These are phyloP conservation scores for Fonsecaea erecta DNA, from an alignment of 2,329 filamentous ascomycete species.

Conservation along the genomic window DNA sequence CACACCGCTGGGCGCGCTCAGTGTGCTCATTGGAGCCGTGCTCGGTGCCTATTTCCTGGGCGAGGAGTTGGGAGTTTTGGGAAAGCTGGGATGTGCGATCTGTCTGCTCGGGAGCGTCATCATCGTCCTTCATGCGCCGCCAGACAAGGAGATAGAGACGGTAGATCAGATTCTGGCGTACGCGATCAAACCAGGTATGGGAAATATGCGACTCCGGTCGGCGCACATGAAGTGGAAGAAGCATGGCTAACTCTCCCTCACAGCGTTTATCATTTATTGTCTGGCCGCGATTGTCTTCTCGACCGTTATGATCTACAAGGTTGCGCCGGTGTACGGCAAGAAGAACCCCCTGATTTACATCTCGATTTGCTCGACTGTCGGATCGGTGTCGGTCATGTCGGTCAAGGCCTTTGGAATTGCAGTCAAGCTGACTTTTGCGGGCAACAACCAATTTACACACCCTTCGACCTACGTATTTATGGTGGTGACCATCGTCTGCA, in stretches of 20 bases:
- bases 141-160: slow-evolving; percentile 86
- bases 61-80: slow-evolving; percentile 86
- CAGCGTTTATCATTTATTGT: slow-evolving; percentile 90
- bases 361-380: slow-evolving; percentile 96
- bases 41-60: slow-evolving; percentile 92
- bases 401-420: slow-evolving; percentile 99
- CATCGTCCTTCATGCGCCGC: slow-evolving; percentile 94
- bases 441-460: slow-evolving; percentile 93
- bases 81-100: slow-evolving; percentile 93
- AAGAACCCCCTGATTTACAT: slow-evolving; percentile 96
- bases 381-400: slow-evolving; percentile 97
- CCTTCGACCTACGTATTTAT: slow-evolving; percentile 97
- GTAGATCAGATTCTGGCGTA: slow-evolving; percentile 91
- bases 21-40: slow-evolving; percentile 92
- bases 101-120: slow-evolving; percentile 96
- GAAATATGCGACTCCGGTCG: not conserved
- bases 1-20: slow-evolving; percentile 89
- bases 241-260: not conserved
- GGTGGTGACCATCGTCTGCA: slow-evolving; percentile 90
- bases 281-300: slow-evolving; percentile 80
- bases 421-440: slow-evolving; percentile 88
- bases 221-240: not conserved
- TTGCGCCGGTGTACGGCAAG: slow-evolving; percentile 87
- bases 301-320: slow-evolving; percentile 91
- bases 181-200: slow-evolving; percentile 84